A percentile compares a stretch with the other conserved stretches of the same genome.
These are phyloP conservation scores for Phialophora verrucosa DNA, from an alignment of 2,329 filamentous ascomycete species.

Conservation along the genomic window DNA sequence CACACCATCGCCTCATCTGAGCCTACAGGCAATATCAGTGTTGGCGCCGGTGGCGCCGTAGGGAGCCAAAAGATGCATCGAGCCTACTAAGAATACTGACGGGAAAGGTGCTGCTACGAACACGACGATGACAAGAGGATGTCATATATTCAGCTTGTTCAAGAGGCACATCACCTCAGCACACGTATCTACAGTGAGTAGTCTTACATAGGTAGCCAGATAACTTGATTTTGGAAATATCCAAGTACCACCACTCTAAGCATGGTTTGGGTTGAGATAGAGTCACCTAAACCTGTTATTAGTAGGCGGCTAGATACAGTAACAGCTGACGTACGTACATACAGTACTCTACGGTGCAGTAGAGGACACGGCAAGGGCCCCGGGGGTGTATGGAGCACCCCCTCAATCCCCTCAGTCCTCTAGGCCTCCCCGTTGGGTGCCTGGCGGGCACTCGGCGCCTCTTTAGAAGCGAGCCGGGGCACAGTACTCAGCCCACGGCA, in stretches of 20 bases:
- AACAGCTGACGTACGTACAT: too few relatives aligned
- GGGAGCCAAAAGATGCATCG: background rate
- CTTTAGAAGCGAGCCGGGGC: background rate
- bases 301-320: too few relatives aligned
- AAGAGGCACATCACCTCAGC: background rate
- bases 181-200: background rate
- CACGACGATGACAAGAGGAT: background rate
- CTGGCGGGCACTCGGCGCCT: conserved; percentile 9
- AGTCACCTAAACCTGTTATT: too few relatives aligned
- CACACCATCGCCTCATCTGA: conserved; percentile 14
- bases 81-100: background rate
- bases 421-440: background rate
- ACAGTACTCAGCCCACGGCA: background rate
- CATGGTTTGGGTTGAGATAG: too few relatives aligned
- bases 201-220: background rate
- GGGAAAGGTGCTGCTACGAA: background rate
- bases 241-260: too few relatives aligned
- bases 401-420: background rate
- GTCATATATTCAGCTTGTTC: background rate
- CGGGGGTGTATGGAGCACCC: background rate
- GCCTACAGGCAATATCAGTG: background rate
- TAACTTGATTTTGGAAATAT: background rate
- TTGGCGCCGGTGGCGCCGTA: background rate
- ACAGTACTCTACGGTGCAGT: background rate
- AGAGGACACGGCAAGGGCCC: background rate